Evolutionary conservation across 352 stramenopile genomes (phyloP), one percentile per base, ranked within the genome.

Genomic region (Globisporangium recalcitrans): DNA sequence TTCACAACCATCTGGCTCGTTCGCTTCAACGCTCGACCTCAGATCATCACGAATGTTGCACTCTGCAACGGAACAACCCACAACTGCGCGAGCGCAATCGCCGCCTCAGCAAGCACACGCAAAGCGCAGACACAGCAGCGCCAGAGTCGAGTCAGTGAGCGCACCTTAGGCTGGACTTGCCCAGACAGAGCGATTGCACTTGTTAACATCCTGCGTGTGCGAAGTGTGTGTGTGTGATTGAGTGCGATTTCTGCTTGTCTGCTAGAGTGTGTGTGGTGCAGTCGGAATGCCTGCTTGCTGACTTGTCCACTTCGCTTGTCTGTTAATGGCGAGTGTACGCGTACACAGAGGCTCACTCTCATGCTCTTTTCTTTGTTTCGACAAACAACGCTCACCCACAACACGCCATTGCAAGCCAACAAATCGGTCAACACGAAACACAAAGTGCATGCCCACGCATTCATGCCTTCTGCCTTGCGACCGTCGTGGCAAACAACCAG

Each of bases 291-390:
- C 8, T 49, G 19, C 7, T 49, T 22, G 7, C 3, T 44, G 36
- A 5, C 36, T 44, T 44, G 36, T 21, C 36, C 36, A 44, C 9
- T 51, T 29, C n/a, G 44, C 21, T 51, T 52, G 47, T 24, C 11
- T 52, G 47, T 52, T 26, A 52, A 52, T 9, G 47, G 22, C 47
- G 47, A 52, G 47, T 52, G 47, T 52, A 52, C 22, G 27, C 19
- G 19, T 24, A 8, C 42, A 22, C 42, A 49, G 36, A 19, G 16
- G 42, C 16, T 48, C 19, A 26, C 1, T 16, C n/a, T 13, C 16
- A n/a, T 27, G 46, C 5, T 26, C 22, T 31, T 32, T 42, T 44
- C 14, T 19, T 42, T 44, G 19, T 4, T 44, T 44, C 2, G 0
- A 6, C 8, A 4, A n/a, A 13, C n/a, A n/a, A 44, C 14, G 14